Evolutionary conservation across 164 flowering plant species (phyloP).

Genomic region (Liriodendron chinense): DNA sequence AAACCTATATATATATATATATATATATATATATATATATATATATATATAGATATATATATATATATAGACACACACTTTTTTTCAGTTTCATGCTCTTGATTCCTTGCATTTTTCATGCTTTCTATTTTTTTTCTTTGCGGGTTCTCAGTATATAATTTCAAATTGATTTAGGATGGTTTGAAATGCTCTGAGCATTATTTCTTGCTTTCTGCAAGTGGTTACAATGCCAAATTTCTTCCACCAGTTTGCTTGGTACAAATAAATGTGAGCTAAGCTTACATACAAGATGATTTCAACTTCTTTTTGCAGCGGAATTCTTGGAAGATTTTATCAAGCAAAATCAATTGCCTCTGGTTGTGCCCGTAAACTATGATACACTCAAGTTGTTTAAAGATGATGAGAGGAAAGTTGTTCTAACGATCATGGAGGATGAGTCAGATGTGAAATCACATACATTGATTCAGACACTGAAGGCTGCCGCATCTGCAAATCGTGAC

Average conservation of each 20-base stretch:
- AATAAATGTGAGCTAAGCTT: background rate
- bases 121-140: too few relatives aligned
- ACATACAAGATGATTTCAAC: background rate
- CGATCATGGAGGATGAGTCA: slow-evolving; percentile 71
- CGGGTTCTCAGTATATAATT: too few relatives aligned
- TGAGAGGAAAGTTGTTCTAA: slow-evolving; percentile 72
- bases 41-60: too few relatives aligned
- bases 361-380: slow-evolving; percentile 76
- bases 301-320: slow-evolving; percentile 57
- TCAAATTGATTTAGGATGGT: too few relatives aligned
- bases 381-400: slow-evolving; percentile 75
- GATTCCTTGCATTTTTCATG: too few relatives aligned
- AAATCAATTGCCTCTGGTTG: slow-evolving; percentile 55
- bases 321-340: slow-evolving; percentile 79
- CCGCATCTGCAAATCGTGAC: slow-evolving; percentile 94
- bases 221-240: background rate
- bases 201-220: too few relatives aligned
- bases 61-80: too few relatives aligned
- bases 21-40: too few relatives aligned
- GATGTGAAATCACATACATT: slow-evolving; percentile 57
- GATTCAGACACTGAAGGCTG: slow-evolving; percentile 72
- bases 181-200: too few relatives aligned
- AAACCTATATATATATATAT: too few relatives aligned
- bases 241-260: background rate
- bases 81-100: too few relatives aligned